These are phyloP conservation scores for Chaetomium sp. DNA, from an alignment of 2,329 filamentous ascomycete genomes.

Conservation along the genomic window DNA sequence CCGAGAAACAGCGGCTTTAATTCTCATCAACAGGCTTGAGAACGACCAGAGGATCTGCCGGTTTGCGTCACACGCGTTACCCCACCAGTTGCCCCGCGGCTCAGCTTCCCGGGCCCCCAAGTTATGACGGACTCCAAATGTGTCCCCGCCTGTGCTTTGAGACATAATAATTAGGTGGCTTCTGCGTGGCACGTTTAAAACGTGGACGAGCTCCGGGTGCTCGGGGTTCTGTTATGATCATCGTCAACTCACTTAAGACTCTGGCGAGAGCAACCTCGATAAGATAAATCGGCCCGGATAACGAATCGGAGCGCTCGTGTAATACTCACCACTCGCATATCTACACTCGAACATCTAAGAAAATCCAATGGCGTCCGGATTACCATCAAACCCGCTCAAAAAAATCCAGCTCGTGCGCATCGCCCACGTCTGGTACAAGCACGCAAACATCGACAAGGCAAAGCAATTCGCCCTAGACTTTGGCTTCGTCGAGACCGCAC, in stretches of 20 bases:
- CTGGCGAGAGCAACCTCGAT: background rate
- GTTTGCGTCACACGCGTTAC: slow-evolving; percentile 5
- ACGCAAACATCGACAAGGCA: slow-evolving; percentile 37
- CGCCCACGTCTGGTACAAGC: slow-evolving; percentile 44
- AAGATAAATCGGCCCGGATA: background rate
- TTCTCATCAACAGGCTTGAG: too few relatives aligned
- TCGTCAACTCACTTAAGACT: background rate
- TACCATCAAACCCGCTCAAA: slow-evolving; percentile 9
- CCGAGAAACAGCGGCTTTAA: background rate
- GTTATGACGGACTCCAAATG: slow-evolving; percentile 17
- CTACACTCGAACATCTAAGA: background rate
- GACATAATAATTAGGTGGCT: background rate
- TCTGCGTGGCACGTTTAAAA: background rate
- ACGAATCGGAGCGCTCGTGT: background rate
- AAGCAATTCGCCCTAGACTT: slow-evolving; percentile 42
- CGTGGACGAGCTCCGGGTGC: background rate
- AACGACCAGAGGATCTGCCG: slow-evolving; percentile 6
- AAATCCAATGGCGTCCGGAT: slow-evolving; percentile 11
- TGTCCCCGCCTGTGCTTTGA: slow-evolving; percentile 9
- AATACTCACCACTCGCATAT: background rate
- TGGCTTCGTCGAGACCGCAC: slow-evolving; percentile 37
- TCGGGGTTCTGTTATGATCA: too few relatives aligned
- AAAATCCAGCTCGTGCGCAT: slow-evolving; percentile 34
- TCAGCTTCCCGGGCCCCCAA: background rate
- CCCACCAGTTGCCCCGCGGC: slow-evolving; percentile 15